Evolutionary conservation across 169 alveolate species (phyloP), one percentile per base, ranked within the genome.

Genomic region (Cryptosporidium ryanae): DNA sequence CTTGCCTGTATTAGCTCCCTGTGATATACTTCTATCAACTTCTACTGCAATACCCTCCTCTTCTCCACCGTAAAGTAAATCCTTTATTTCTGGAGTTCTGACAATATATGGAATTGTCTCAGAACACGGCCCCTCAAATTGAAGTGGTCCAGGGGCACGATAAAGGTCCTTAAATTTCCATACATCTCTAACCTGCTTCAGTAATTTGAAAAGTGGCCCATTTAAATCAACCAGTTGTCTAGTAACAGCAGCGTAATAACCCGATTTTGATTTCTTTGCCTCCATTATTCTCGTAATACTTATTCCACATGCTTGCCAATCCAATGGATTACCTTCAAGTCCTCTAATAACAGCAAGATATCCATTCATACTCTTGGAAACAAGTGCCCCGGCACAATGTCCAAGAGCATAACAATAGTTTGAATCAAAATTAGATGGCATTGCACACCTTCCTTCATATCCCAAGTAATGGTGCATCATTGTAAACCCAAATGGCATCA

Each of bases 391-490:
- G 17, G 99, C 99, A 64, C 93, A 96, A 66, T 96, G 94, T 64
- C 99, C 99, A 57, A 98, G 84, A n/a, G 98, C 96, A 89, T 97
- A 98, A 94, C 99, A 98, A 93, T 98, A 98, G 65, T 96, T 93
- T 44, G 99, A 92, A 84, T 98, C 99, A 90, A 98, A 98, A 82
- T 95, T 95, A 38, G 98, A 92, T 13, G 99, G 99, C 82, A 96
- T 92, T 34, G 99, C 99, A 89, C 99, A 96, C 83, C 99, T 96
- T 27, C 99, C 99, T 76, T 98, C 99, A 83, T 98, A 98, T 46
- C 99, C 99, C 90, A 97, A 95, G 92, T 96, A 98, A 66, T 97
- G 99, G 63, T 95, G 90, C 95, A 90, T 91, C 92, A 92, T 76
- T 34, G 87, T 76, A 59, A 76, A 76, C 7, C 87, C 71, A 61